A percentile compares a stretch with the other conserved stretches of the same genome.
Conservation (phyloP, 2,329 filamentous ascomycete species). For the Tolypocladium tundrense region DNA sequence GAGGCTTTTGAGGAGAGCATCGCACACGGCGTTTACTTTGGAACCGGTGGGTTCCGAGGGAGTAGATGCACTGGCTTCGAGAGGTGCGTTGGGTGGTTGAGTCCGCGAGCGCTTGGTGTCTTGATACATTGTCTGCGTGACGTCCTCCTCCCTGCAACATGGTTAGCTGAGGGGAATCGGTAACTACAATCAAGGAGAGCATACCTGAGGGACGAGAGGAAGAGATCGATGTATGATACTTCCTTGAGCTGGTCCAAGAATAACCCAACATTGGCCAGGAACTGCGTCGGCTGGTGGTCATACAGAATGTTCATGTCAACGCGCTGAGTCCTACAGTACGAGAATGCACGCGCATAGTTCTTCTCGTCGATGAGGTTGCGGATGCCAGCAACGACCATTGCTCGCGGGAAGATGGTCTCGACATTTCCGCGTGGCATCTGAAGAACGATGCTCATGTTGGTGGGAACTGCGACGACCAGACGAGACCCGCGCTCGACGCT, state of each 20-base stretch:
- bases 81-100: constrained; percentile 2
- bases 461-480: constrained; percentile 81
- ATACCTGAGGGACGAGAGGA: constrained; percentile 75
- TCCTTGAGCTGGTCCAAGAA: constrained; percentile 82
- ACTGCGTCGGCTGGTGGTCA: constrained; percentile 82
- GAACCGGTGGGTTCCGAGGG: constrained; percentile 11
- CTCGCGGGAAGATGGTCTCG: constrained; percentile 88
- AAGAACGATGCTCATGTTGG: constrained; percentile 72
- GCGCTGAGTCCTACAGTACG: constrained; percentile 80
- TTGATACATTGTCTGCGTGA: constrained; percentile 86
- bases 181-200: constrained; percentile 10
- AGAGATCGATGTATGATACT: constrained; percentile 75
- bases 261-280: constrained; percentile 61
- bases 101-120: constrained; percentile 53
- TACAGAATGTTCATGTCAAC: constrained; percentile 98
- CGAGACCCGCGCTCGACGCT: constrained; percentile 83
- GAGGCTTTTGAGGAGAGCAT: constrained; percentile 66
- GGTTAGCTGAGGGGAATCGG: constrained; percentile 3
- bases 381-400: constrained; percentile 86
- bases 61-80: constrained; percentile 6
- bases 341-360: constrained; percentile 75
- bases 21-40: constrained; percentile 84
- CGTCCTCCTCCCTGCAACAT: constrained; percentile 65
- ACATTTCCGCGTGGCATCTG: constrained; percentile 96
- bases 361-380: constrained; percentile 68